A percentile compares a stretch with the other conserved stretches of the same genome.
Evolutionary conservation across 371 early-diverging fungal genomes (phyloP).

Genomic region (Mucor mucedo): DNA sequence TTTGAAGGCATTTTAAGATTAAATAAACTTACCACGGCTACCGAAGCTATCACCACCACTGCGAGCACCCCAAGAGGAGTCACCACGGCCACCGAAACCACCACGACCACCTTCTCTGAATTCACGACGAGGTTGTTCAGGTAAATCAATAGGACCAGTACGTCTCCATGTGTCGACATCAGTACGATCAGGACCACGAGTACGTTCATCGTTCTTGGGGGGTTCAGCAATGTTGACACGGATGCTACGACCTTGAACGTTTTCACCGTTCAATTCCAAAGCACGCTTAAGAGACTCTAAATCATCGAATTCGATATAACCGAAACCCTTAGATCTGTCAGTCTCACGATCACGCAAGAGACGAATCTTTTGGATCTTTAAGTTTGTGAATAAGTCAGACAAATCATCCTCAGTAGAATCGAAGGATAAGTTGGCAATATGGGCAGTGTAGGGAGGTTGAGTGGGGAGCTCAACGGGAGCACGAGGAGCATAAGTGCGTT

Average conservation of each 20-base stretch:
- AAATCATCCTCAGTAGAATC: constrained; percentile 79
- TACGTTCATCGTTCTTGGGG: constrained; percentile 46
- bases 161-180: constrained; percentile 60
- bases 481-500: constrained; percentile 40
- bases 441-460: constrained; percentile 86
- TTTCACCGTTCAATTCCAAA: constrained; percentile 68
- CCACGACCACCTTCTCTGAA: constrained; percentile 49
- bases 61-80: constrained; percentile 58
- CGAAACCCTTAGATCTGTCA: constrained; percentile 88
- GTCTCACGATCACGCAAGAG: constrained; percentile 73
- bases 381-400: constrained; percentile 70
- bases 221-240: constrained; percentile 89
- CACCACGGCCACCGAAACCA: constrained; percentile 48
- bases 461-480: constrained; percentile 79
- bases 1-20: neutral
- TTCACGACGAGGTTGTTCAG: constrained; percentile 49
- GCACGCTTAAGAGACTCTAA: constrained; percentile 82
- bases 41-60: constrained; percentile 39
- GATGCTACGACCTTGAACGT: constrained; percentile 71
- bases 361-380: constrained; percentile 69
- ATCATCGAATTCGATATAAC: constrained; percentile 92
- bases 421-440: constrained; percentile 88
- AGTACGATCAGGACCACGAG: constrained; percentile 51
- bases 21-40: constrained; percentile 16
- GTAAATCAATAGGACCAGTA: constrained; percentile 45